Evolutionary conservation across 768 basidiomycete genomes (phyloP), one percentile per base, ranked within the genome.

Genomic region (Clitopilus passeckerianus): DNA sequence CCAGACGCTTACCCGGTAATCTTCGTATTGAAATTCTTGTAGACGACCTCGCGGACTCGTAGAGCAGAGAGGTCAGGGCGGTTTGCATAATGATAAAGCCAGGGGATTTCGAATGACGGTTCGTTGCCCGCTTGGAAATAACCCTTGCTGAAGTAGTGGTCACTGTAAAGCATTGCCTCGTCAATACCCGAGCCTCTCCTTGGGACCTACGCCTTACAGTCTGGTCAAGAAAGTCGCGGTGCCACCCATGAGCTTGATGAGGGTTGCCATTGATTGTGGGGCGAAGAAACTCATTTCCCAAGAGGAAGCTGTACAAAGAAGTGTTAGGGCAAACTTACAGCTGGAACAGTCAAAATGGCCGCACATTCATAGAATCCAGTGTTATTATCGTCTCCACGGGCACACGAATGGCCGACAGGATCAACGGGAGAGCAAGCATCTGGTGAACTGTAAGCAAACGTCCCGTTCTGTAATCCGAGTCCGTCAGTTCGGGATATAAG

Each of bases 221-320:
- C 81, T 68, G 33, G 69, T 65, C 20, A 80, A 64, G 59, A 79
- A 82, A 0, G 75, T 77, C 1, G 60, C 69, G 8, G 71, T 65
- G 0, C 81, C 81, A 24, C 80, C 81, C 80, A 81, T 82, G 4
- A 81, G 71, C 15, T 63, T 62, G 33, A 82, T 67, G 33, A 81
- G 64, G 1, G 79, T 79, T 16, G 78, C 69, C 72, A 81, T 79
- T 6, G 80, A 80, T 57, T 82, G 79, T 3, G 81, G 80, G 1
- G 77, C 79, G 59, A 80, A 81, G 68, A 81, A 80, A 65, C 77
- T 80, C 71, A 78, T 78, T 60, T 82, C 80, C 80, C 80, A 82
- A 18, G 81, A 82, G 6, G 80, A 81, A 0, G 80, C 80, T 81
- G 44, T 3, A 34, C 14, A 35, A 35, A 14, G 23, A n/a, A 2